Percentiles rank a stretch among this genome's conserved stretches.
Conservation (phyloP, 768 basidiomycete species). For the Infundibulicybe gibba region DNA sequence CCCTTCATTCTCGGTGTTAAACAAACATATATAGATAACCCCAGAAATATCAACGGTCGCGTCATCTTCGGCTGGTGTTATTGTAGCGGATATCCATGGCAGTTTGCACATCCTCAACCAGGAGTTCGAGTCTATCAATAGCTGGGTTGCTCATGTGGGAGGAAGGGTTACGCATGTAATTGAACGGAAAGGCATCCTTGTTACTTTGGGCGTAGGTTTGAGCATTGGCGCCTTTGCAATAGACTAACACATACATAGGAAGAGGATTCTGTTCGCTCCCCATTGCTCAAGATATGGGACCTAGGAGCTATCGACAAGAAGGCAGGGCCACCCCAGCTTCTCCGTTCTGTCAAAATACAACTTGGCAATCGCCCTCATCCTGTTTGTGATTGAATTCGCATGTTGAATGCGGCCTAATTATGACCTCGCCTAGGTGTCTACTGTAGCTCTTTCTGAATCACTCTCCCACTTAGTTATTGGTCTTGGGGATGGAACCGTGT, state of each 20-base stretch:
- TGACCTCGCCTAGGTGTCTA: constrained; percentile 52
- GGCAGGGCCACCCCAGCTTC: constrained; percentile 53
- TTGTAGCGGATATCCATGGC: constrained; percentile 86
- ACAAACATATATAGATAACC: constrained; percentile 36
- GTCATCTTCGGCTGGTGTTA: constrained; percentile 59
- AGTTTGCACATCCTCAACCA: constrained; percentile 73
- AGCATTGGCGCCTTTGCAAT: not conserved
- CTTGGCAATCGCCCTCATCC: constrained; percentile 77
- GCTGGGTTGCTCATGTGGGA: constrained; percentile 78
- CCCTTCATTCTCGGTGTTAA: not conserved
- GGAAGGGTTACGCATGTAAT: constrained; percentile 87
- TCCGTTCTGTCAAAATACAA: constrained; percentile 77
- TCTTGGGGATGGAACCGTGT: constrained; percentile 91
- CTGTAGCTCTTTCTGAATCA: constrained; percentile 72
- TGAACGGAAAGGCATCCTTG: constrained; percentile 73
- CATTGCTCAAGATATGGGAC: constrained; percentile 88
- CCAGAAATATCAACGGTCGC: constrained; percentile 72
- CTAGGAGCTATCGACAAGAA: constrained; percentile 67
- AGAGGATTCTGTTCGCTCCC: constrained; percentile 63
- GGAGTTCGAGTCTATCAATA: constrained; percentile 64
- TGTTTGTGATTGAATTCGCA: constrained; percentile 30
- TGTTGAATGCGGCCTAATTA: not conserved
- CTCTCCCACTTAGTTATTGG: constrained; percentile 89
- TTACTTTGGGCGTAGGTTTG: constrained; percentile 82
- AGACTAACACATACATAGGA: constrained; percentile 46